Evolutionary conservation across 2,329 filamentous ascomycete species (phyloP).

Genomic region (Apiospora pterosperma): DNA sequence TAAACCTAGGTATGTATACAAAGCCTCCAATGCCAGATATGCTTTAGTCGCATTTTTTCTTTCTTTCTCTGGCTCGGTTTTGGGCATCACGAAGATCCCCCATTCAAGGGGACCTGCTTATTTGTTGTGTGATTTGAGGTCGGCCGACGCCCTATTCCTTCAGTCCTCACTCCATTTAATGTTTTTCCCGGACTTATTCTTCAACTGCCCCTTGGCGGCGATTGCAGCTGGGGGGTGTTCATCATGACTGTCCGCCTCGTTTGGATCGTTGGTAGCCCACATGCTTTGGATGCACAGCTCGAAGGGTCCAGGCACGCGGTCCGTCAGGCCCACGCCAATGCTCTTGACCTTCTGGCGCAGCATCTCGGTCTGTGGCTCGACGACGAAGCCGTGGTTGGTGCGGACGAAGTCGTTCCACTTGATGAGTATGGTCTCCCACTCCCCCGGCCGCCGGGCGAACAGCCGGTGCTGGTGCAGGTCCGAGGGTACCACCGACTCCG

Average conservation of each 20-base stretch:
- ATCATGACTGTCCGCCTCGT: slow-evolving; percentile 30
- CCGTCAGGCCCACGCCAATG: slow-evolving; percentile 83
- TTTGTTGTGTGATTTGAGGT: neutral
- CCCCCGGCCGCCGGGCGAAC: slow-evolving; percentile 71
- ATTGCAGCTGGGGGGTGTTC: slow-evolving; percentile 15
- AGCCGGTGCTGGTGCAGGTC: slow-evolving; percentile 94
- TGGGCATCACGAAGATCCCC: neutral
- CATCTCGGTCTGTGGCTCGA: slow-evolving; percentile 91
- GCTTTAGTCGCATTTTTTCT: neutral
- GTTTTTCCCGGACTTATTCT: slow-evolving; percentile 38
- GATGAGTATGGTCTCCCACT: slow-evolving; percentile 95
- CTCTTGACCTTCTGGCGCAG: slow-evolving; percentile 81
- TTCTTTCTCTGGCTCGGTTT: neutral
- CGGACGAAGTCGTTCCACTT: slow-evolving; percentile 91
- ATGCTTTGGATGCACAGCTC: slow-evolving; percentile 81
- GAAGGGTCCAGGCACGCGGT: slow-evolving; percentile 84
- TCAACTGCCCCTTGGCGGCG: slow-evolving; percentile 28
- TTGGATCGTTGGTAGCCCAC: slow-evolving; percentile 78
- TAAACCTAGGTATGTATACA: neutral
- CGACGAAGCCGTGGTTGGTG: slow-evolving; percentile 87
- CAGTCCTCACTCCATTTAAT: slow-evolving; percentile 36
- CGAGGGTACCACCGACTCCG: slow-evolving; percentile 88
- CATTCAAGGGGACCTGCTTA: neutral
- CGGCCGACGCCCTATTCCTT: neutral
- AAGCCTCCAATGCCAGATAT: neutral